Percentiles rank a stretch among this genome's conserved stretches.
phyloP scores from a whole-genome alignment of 2,329 filamentous ascomycete genomes.

The Monosporascus sp. region DNA sequence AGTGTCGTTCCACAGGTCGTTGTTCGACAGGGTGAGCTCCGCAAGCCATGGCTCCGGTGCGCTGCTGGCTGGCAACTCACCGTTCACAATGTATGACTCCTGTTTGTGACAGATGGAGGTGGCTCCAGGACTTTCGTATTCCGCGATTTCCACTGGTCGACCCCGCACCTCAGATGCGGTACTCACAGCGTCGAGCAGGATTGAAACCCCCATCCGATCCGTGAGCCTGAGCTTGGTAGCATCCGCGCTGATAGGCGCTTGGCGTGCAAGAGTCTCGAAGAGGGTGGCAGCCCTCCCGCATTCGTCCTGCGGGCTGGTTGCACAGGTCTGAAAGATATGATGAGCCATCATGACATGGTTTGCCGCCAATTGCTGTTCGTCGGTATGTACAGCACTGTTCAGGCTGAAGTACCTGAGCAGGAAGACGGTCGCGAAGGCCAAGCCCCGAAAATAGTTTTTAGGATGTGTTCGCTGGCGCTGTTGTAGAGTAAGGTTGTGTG shows the following conservation, averaged over 20 bases:
- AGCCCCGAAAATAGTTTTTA: conserved; percentile 21
- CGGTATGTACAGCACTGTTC: conserved; percentile 15
- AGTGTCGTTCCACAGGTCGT: conserved; percentile 21
- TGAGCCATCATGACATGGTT: conserved; percentile 23
- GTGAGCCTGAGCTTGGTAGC: conserved; percentile 8
- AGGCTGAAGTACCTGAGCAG: conserved; percentile 25
- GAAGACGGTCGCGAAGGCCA: conserved; percentile 26
- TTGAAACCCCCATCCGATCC: conserved; percentile 20
- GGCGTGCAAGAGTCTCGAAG: conserved; percentile 24
- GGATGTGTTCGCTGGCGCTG: conserved; percentile 15
- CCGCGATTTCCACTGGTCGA: conserved; percentile 5
- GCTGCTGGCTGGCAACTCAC: neutral
- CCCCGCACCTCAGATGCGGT: conserved; percentile 13
- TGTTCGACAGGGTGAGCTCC: conserved; percentile 15
- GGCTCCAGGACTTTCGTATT: conserved; percentile 4
- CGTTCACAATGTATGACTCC: neutral
- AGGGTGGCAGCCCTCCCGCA: conserved; percentile 16
- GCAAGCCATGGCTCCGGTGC: conserved; percentile 15
- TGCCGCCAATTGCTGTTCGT: conserved; percentile 24
- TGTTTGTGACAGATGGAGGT: neutral
- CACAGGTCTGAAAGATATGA: conserved; percentile 21
- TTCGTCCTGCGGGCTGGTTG: conserved; percentile 17
- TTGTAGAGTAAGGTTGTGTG: conserved; percentile 5
- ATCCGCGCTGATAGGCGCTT: conserved; percentile 14
- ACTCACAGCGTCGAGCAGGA: conserved; percentile 19